These are phyloP conservation scores for Rugonectria rugulosa DNA, from an alignment of 2,329 filamentous ascomycete genomes.

Conservation along the genomic window DNA sequence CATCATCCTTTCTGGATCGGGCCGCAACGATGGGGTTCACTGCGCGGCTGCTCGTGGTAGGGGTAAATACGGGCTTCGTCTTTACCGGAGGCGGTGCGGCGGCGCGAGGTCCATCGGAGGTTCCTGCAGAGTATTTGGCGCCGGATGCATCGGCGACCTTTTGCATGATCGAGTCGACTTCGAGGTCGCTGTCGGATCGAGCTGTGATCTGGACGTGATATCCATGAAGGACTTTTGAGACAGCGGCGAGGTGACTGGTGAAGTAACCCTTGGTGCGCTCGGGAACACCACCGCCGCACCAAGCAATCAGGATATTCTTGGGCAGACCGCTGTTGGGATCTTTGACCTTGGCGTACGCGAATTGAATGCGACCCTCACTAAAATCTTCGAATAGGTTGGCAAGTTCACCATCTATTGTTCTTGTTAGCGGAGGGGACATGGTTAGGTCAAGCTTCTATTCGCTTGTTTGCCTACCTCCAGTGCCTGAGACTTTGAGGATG, in stretches of 20 bases:
- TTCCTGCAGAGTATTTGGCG: conserved; percentile 85
- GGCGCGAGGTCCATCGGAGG: conserved; percentile 60
- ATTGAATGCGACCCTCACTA: conserved; percentile 95
- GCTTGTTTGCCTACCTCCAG: conserved; percentile 69
- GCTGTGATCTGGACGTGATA: conserved; percentile 99
- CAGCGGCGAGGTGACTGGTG: conserved; percentile 88
- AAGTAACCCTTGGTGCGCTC: conserved; percentile 99
- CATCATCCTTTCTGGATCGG: conserved; percentile 67
- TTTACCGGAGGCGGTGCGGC: conserved; percentile 73
- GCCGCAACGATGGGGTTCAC: conserved; percentile 72
- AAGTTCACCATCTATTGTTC: conserved; percentile 82
- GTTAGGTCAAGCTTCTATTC: not conserved
- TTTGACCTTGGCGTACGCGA: conserved; percentile 95
- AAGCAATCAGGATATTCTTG: conserved; percentile 92
- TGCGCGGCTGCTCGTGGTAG: conserved; percentile 63
- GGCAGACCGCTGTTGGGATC: conserved; percentile 90
- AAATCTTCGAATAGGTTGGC: conserved; percentile 93
- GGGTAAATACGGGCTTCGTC: conserved; percentile 92
- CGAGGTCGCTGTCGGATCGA: conserved; percentile 87
- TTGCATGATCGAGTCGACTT: conserved; percentile 85
- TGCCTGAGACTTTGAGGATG: conserved; percentile 91
- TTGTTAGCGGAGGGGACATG: conserved; percentile 26
- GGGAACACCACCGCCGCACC: conserved; percentile 98
- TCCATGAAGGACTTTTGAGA: conserved; percentile 91
- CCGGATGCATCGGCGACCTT: conserved; percentile 96